These are phyloP conservation scores for Acorus gramineus DNA, from an alignment of 106 monocot genomes.

Conservation along the genomic window DNA sequence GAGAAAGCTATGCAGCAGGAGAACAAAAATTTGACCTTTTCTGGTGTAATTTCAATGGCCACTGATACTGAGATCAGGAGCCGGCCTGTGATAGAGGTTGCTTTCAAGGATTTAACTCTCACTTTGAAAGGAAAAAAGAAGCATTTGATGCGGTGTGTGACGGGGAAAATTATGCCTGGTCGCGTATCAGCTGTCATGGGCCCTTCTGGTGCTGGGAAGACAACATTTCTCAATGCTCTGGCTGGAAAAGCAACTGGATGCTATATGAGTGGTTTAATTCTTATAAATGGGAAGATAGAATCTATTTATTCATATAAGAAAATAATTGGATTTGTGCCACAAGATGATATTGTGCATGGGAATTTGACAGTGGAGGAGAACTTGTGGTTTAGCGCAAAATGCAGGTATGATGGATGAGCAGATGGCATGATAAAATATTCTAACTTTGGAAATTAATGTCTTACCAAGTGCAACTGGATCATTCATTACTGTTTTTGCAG, in stretches of 20 bases:
- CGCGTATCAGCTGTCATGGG: constrained; percentile 91
- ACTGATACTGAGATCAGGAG: constrained; percentile 43
- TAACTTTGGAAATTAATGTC: not conserved
- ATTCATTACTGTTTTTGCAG: not conserved
- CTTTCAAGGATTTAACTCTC: constrained; percentile 81
- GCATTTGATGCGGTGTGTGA: constrained; percentile 69
- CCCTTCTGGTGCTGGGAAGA: constrained; percentile 94
- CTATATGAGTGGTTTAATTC: constrained; percentile 61
- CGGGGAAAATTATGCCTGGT: constrained; percentile 78
- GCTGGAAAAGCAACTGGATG: constrained; percentile 85
- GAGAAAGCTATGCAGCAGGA: constrained; percentile 68
- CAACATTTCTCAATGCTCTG: constrained; percentile 84
- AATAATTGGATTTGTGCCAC: constrained; percentile 97
- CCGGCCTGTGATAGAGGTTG: constrained; percentile 64
- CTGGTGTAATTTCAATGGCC: constrained; percentile 69
- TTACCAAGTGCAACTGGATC: not conserved
- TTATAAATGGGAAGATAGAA: constrained; percentile 80
- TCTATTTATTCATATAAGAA: constrained; percentile 78
- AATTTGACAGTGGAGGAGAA: constrained; percentile 97
- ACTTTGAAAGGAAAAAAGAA: constrained; percentile 65
- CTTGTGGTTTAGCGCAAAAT: constrained; percentile 96
- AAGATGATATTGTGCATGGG: constrained; percentile 99
- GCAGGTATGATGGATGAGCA: constrained; percentile 49
- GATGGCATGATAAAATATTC: no score
- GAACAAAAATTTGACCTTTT: constrained; percentile 74